A percentile compares a stretch with the other conserved stretches of the same genome.
Evolutionary conservation across 345 rosid genomes (phyloP).

Genomic region (Arabidopsis arenosa): DNA sequence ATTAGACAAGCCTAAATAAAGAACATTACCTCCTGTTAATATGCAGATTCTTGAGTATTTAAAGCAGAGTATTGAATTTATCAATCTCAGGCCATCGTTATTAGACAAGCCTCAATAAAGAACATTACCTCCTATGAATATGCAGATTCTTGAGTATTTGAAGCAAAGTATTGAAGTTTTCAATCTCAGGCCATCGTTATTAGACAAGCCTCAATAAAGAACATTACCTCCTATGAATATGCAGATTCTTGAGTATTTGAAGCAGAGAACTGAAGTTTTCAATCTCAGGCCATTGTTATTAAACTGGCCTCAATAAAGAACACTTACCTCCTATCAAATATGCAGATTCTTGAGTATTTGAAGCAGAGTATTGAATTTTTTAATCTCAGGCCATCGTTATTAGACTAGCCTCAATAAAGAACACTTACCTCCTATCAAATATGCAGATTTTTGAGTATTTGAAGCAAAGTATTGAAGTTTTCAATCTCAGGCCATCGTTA

Average conservation of each 20-base stretch:
- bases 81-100: background rate
- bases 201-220: background rate
- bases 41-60: background rate
- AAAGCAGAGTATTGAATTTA: background rate
- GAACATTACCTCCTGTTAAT: background rate
- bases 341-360: background rate
- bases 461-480: background rate
- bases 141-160: background rate
- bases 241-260: background rate
- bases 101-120: background rate
- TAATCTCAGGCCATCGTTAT: background rate
- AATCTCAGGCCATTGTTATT: background rate
- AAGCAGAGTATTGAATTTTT: background rate
- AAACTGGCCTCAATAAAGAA: background rate
- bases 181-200: background rate
- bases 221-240: background rate
- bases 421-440: background rate
- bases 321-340: background rate
- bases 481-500: background rate
- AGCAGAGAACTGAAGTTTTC: background rate
- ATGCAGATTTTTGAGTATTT: background rate
- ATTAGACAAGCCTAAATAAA: background rate
- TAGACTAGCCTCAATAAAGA: background rate
- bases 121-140: background rate
- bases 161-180: background rate